Conservation (phyloP, 345 rosid genomes). For the Camelina laxa region DNA sequence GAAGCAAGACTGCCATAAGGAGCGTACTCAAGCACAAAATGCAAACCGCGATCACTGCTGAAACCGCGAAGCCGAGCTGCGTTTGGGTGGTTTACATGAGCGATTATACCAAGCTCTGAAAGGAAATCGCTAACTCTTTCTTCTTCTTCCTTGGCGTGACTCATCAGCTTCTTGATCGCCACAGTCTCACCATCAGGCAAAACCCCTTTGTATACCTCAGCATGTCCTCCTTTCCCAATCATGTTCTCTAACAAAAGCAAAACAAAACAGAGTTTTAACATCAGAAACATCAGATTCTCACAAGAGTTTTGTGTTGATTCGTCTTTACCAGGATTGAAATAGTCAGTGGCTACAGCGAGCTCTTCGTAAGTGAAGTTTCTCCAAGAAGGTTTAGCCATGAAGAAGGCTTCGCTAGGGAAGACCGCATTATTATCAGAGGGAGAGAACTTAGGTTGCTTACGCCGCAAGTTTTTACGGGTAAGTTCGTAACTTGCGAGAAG, state of each 20-base stretch:
- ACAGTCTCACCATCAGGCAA: conserved; percentile 67
- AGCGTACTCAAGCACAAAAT: conserved; percentile 83
- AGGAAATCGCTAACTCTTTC: conserved; percentile 66
- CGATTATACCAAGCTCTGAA: conserved; percentile 91
- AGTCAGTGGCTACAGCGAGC: conserved; percentile 65
- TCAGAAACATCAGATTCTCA: conserved; percentile 18
- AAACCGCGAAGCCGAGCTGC: conserved; percentile 85
- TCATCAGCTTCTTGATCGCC: conserved; percentile 79
- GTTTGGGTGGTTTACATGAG: conserved; percentile 88
- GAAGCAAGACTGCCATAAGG: conserved; percentile 84
- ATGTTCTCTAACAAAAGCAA: conserved; percentile 57
- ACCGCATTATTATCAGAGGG: conserved; percentile 44
- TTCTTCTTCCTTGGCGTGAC: conserved; percentile 64
- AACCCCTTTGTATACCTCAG: conserved; percentile 80
- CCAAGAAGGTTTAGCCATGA: conserved; percentile 68
- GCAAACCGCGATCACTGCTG: conserved; percentile 74
- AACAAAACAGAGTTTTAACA: background rate
- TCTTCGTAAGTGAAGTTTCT: conserved; percentile 67
- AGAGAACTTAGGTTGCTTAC: conserved; percentile 51
- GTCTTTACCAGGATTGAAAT: conserved; percentile 64
- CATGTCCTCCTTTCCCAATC: conserved; percentile 90
- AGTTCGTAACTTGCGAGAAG: conserved; percentile 50
- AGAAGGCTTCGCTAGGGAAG: conserved; percentile 46
- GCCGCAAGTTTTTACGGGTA: conserved; percentile 54
- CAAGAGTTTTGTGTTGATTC: background rate